phyloP scores from a whole-genome alignment of 1,284 basidiomycete species.

The Rhodotorula mucilaginosa region DNA sequence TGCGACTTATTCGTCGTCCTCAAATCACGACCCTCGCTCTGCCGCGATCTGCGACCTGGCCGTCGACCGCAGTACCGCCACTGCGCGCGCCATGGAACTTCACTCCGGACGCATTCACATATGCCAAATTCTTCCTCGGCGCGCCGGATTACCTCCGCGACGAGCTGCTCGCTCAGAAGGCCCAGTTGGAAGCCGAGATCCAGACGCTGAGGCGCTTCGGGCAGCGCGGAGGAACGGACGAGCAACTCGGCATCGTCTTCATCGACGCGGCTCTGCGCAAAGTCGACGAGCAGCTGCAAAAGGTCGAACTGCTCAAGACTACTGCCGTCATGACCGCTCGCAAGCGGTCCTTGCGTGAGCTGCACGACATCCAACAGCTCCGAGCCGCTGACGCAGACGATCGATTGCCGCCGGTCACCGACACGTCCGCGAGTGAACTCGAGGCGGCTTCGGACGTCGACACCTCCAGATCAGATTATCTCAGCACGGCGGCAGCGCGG shows the following conservation, averaged over 20 bases:
- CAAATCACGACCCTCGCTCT: constrained; percentile 94
- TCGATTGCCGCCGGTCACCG: constrained; percentile 20
- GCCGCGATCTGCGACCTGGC: constrained; percentile 88
- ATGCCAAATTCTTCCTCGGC: constrained; percentile 93
- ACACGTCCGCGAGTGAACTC: constrained; percentile 43
- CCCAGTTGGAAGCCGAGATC: constrained; percentile 53
- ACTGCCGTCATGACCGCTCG: constrained; percentile 48
- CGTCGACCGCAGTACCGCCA: constrained; percentile 82
- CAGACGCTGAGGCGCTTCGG: constrained; percentile 36
- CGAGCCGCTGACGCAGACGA: background rate
- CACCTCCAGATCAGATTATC: constrained; percentile 4
- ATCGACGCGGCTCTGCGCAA: constrained; percentile 74
- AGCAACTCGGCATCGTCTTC: constrained; percentile 74
- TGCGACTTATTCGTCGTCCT: constrained; percentile 89
- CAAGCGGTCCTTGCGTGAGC: constrained; percentile 61
- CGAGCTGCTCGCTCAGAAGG: constrained; percentile 67
- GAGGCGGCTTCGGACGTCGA: constrained; percentile 28
- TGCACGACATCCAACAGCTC: constrained; percentile 53
- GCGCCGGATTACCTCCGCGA: constrained; percentile 74
- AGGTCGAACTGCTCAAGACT: constrained; percentile 70
- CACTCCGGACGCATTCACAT: constrained; percentile 83
- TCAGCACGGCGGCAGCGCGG: background rate
- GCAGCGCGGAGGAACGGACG: constrained; percentile 57
- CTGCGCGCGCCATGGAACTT: constrained; percentile 94
- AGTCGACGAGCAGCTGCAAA: constrained; percentile 71